Conservation (phyloP, 108 stramenopile genomes). For the Skeletonema costatum region DNA sequence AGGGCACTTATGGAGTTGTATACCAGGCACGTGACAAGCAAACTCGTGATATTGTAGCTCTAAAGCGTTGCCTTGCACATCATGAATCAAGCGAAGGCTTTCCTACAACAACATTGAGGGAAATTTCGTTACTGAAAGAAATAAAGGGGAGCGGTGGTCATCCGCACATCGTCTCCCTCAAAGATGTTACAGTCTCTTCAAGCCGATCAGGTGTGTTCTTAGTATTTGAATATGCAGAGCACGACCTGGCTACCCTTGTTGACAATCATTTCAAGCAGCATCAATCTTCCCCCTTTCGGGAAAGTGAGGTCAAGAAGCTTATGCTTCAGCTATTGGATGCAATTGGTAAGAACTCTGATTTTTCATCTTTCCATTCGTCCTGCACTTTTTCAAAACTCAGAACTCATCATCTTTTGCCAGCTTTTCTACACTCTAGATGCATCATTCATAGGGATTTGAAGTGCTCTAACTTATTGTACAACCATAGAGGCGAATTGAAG, state of each 20-base stretch:
- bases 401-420: too few relatives aligned
- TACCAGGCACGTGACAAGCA: conserved; percentile 88
- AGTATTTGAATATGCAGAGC: conserved; percentile 81
- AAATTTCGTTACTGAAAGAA: conserved; percentile 66
- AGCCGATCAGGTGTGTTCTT: conserved; percentile 71
- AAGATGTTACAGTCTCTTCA: conserved; percentile 71
- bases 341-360: too few relatives aligned
- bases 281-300: conserved; percentile 56
- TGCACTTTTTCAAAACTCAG: too few relatives aligned
- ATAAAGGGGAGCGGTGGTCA: conserved; percentile 26
- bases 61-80: conserved; percentile 84
- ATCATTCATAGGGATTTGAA: conserved; percentile 89
- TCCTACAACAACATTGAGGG: conserved; percentile 82
- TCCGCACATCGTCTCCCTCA: conserved; percentile 69
- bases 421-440: conserved; percentile 60
- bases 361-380: too few relatives aligned
- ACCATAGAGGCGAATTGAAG: conserved; percentile 25
- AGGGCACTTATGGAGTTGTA: conserved; percentile 98
- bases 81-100: conserved; percentile 87
- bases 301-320: conserved; percentile 67
- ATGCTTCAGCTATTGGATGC: conserved; percentile 65
- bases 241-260: conserved; percentile 73
- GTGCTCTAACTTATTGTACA: conserved; percentile 76
- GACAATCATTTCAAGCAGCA: conserved; percentile 55
- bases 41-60: conserved; percentile 57